Conservation (phyloP, 345 rosid genomes). For the Populus ilicifolia region DNA sequence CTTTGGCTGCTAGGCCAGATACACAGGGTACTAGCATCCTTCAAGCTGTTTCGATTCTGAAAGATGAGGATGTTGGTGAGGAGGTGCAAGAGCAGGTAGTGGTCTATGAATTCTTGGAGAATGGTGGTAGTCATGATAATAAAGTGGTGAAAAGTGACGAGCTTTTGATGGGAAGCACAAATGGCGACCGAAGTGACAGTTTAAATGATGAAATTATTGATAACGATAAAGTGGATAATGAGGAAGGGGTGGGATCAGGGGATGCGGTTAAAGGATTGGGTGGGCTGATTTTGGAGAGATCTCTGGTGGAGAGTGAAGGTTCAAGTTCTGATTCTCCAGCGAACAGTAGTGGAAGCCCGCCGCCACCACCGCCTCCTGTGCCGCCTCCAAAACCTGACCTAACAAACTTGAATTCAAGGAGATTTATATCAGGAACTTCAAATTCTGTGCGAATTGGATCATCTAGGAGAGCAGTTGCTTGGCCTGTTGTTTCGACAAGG, state of each 20-base stretch:
- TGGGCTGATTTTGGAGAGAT: conserved; percentile 40
- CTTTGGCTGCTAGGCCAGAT: conserved; percentile 56
- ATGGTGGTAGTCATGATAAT: conserved; percentile 38
- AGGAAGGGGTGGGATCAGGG: conserved; percentile 35
- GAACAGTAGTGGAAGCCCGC: conserved; percentile 38
- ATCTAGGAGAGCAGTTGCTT: conserved; percentile 63
- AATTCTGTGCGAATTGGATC: conserved; percentile 55
- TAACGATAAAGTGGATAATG: conserved; percentile 29
- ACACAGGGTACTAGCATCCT: conserved; percentile 31
- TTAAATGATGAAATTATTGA: conserved; percentile 39
- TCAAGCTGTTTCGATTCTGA: conserved; percentile 38
- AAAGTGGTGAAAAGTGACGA: conserved; percentile 45
- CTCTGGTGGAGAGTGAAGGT: conserved; percentile 47
- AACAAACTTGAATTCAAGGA: conserved; percentile 46
- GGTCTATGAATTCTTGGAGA: conserved; percentile 48
- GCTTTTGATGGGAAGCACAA: conserved; percentile 26
- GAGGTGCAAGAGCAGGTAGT: conserved; percentile 50
- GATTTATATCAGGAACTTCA: conserved; percentile 44
- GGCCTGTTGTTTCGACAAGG: conserved; percentile 75
- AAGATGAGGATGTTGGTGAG: conserved; percentile 64
- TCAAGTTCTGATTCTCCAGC: conserved; percentile 39
- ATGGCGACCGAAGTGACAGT: conserved; percentile 30
- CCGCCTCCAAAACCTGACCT: conserved; percentile 73
- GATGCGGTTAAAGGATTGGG: conserved; percentile 33
- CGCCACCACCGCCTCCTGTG: conserved; percentile 79